Evolutionary conservation across 306 rosid species (phyloP).

Genomic region (Biancaea sappan): DNA sequence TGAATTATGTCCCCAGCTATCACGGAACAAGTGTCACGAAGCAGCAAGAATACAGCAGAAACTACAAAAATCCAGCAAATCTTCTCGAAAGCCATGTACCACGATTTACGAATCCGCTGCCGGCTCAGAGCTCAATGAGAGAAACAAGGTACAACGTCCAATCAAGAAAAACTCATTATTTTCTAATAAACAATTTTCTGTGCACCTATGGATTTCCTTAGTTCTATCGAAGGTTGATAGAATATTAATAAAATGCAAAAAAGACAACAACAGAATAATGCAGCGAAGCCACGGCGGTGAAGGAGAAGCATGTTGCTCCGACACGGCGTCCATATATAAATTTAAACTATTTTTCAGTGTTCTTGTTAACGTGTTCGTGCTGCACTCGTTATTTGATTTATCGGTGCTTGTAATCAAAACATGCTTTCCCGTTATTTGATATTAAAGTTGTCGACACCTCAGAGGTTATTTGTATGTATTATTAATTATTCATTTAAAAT

Average conservation of each 20-base stretch:
- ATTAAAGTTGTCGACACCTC: neutral
- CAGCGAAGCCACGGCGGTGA: neutral
- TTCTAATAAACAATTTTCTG: neutral
- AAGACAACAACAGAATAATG: neutral
- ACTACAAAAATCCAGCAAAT: conserved; percentile 37
- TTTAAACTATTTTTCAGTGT: too few relatives aligned
- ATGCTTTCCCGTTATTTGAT: too few relatives aligned
- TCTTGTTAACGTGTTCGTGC: neutral
- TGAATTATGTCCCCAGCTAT: conserved; percentile 79
- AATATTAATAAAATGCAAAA: neutral
- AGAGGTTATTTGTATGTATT: too few relatives aligned
- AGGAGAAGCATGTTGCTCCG: conserved; percentile 3
- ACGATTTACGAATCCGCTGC: conserved; percentile 48
- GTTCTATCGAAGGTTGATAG: neutral
- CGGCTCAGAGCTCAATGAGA: conserved; percentile 33
- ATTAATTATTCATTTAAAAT: too few relatives aligned
- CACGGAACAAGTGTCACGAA: conserved; percentile 41
- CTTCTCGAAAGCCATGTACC: conserved; percentile 60
- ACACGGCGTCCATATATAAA: neutral
- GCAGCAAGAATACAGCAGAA: conserved; percentile 43
- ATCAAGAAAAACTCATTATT: neutral
- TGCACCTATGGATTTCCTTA: neutral
- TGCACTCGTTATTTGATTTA: neutral
- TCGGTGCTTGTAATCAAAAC: too few relatives aligned
- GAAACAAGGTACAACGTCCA: neutral